Base-by-base conservation (phyloP, 108 stramenopile species). In the Discostella stelligeroides region DNA sequence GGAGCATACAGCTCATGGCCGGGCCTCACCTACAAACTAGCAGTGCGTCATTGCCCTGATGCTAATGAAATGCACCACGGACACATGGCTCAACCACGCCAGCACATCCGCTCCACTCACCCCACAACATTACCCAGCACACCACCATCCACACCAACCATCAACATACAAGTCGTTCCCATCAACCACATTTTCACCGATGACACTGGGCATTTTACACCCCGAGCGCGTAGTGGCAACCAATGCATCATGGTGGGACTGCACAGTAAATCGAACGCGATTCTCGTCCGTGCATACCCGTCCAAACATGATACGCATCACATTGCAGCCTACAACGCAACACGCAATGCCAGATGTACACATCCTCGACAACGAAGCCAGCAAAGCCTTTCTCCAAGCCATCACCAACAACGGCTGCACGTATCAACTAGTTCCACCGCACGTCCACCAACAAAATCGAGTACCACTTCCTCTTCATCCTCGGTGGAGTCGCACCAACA, bases 401-500 rank as follows among this genome's bases (percentile, higher is more conserved):
- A 45, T 45, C 43, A 45, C 43, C 15, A 17, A 4, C 13, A 17
- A 17, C 15, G 12, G 12, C 13, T 45, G 15, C 9, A 13, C 75
- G 5, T 75, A 38, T 49, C 82, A 82, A 49, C 60, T 76, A 13
- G 72, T 51, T 0, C 73, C 82, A 49, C 66, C 82, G 17, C 20
- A 50, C n/a, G n/a, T 49, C 11, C 76, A 82, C 50, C 51, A 66
- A 7, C 49, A 54, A 1, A 82, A 82, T 69, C 60, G 72, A 18
- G 42, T 62, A 72, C 42, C 76, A 82, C 42, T 78, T 82, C 64
- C 60, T 82, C 27, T 48, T 76, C 17, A 55, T 50, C 47, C 66
- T 82, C 23, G 47, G 45, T 66, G 25, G 63, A 18, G 63, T 45
- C n/a, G 51, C 73, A 51, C 58, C 45, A 7, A 39, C 60, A 0